phyloP scores from a whole-genome alignment of 2,329 filamentous ascomycete species.

The Trichoderma sp. region DNA sequence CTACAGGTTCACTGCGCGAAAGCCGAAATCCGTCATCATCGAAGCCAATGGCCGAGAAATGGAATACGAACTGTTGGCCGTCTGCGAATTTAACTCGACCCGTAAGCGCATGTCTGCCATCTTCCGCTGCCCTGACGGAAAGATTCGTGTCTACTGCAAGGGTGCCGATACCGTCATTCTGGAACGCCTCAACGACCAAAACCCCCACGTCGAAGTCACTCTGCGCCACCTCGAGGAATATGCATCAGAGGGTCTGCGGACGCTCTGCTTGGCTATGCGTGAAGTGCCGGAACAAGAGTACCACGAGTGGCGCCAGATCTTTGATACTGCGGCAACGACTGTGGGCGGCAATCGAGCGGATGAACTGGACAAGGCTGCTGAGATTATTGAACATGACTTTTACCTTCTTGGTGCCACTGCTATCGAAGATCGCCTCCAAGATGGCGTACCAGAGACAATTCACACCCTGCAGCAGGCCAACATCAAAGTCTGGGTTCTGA shows the following conservation, averaged over 20 bases:
- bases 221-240: constrained; percentile 97
- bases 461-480: constrained; percentile 94
- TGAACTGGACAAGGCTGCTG: constrained; percentile 93
- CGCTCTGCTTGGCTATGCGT: constrained; percentile 90
- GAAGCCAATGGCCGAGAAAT: constrained; percentile 67
- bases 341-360: constrained; percentile 90
- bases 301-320: constrained; percentile 81
- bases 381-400: constrained; percentile 91
- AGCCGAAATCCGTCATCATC: constrained; percentile 84
- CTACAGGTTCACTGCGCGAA: constrained; percentile 87
- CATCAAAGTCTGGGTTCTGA: constrained; percentile 98
- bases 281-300: constrained; percentile 90
- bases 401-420: constrained; percentile 90
- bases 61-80: constrained; percentile 87
- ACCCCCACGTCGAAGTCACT: constrained; percentile 84
- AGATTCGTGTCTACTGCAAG: constrained; percentile 91
- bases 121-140: constrained; percentile 93
- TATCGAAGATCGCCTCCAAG: constrained; percentile 94
- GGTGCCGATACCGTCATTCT: constrained; percentile 97
- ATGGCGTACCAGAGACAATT: constrained; percentile 96
- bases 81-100: constrained; percentile 96
- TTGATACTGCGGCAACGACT: constrained; percentile 83
- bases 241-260: constrained; percentile 90
- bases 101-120: constrained; percentile 98
- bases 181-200: constrained; percentile 79